Percentiles rank a stretch among this genome's conserved stretches.
Evolutionary conservation across 768 basidiomycete species (phyloP).

Genomic region (Fistulinella prunicolor): DNA sequence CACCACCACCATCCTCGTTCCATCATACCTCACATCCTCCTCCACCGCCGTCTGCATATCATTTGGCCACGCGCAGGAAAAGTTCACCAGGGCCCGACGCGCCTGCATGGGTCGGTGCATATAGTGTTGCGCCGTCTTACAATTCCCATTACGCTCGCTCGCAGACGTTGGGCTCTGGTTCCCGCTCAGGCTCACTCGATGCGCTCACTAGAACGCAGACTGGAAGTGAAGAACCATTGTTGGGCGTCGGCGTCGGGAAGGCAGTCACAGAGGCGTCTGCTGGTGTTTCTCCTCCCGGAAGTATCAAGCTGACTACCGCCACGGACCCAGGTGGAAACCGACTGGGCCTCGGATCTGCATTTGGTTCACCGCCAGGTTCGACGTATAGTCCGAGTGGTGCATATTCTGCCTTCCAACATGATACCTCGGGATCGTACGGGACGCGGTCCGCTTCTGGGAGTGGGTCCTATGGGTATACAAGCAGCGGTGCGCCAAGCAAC

Average conservation of each 20-base stretch:
- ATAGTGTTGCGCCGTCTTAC: constrained; percentile 24
- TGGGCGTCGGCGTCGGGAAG: constrained; percentile 19
- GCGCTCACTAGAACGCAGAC: constrained; percentile 27
- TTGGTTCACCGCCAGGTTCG: constrained; percentile 26
- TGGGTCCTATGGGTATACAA: constrained; percentile 22
- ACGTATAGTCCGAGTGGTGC: constrained; percentile 16
- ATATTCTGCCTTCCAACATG: constrained; percentile 6
- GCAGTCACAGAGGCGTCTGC: constrained; percentile 3
- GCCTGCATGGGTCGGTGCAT: constrained; percentile 24
- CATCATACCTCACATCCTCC: constrained; percentile 8
- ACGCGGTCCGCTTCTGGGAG: constrained; percentile 20
- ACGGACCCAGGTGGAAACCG: constrained; percentile 11
- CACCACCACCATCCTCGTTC: not conserved
- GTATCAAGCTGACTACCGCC: constrained; percentile 3
- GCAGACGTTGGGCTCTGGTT: constrained; percentile 29
- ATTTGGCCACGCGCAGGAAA: constrained; percentile 11
- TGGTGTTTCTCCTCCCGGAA: constrained; percentile 5
- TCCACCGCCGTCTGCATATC: constrained; percentile 30
- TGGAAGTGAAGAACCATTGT: constrained; percentile 30
- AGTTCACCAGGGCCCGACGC: constrained; percentile 30
- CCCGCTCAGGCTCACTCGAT: constrained; percentile 24
- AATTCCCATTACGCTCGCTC: constrained; percentile 28
- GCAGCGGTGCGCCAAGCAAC: constrained; percentile 27
- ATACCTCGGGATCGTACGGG: constrained; percentile 21
- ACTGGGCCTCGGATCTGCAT: constrained; percentile 28